Percentiles rank a stretch among this genome's conserved stretches.
phyloP scores from a whole-genome alignment of 441 rosid genomes.

The Croton laevigatus region DNA sequence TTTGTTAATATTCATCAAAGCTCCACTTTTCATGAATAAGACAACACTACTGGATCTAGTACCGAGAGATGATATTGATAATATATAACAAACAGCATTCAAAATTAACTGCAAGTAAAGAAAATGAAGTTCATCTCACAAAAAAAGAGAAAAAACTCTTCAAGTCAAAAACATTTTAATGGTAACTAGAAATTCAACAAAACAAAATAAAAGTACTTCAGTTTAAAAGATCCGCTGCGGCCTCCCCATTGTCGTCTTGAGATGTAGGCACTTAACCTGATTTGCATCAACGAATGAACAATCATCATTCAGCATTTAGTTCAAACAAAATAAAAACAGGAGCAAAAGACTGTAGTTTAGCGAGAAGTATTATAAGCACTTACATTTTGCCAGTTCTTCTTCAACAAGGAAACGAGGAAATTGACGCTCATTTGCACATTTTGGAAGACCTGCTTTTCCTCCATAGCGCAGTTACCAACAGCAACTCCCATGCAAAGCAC shows the following conservation, averaged over 20 bases:
- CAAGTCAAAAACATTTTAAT: background rate
- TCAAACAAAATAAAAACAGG: background rate
- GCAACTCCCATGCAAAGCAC: slow-evolving; percentile 99
- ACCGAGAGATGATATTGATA: too few relatives aligned
- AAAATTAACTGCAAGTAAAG: background rate
- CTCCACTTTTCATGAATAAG: too few relatives aligned
- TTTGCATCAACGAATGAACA: background rate
- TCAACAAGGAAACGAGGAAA: slow-evolving; percentile 85
- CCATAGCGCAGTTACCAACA: slow-evolving; percentile 80
- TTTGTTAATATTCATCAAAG: too few relatives aligned
- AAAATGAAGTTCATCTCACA: background rate
- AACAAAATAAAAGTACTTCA: background rate
- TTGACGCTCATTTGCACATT: slow-evolving; percentile 93
- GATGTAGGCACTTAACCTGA: slow-evolving; percentile 86
- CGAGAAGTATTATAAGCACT: slow-evolving; percentile 23
- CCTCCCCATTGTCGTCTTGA: slow-evolving; percentile 90
- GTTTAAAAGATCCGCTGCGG: slow-evolving; percentile 69
- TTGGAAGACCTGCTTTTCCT: slow-evolving; percentile 94
- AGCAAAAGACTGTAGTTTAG: background rate
- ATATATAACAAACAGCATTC: background rate
- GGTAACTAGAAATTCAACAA: background rate
- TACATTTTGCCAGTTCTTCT: slow-evolving; percentile 97
- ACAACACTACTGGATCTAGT: too few relatives aligned
- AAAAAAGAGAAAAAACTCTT: background rate
- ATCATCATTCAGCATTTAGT: background rate